Base-by-base conservation (phyloP, 2,329 filamentous ascomycete genomes). In the Chaetomium sp. region DNA sequence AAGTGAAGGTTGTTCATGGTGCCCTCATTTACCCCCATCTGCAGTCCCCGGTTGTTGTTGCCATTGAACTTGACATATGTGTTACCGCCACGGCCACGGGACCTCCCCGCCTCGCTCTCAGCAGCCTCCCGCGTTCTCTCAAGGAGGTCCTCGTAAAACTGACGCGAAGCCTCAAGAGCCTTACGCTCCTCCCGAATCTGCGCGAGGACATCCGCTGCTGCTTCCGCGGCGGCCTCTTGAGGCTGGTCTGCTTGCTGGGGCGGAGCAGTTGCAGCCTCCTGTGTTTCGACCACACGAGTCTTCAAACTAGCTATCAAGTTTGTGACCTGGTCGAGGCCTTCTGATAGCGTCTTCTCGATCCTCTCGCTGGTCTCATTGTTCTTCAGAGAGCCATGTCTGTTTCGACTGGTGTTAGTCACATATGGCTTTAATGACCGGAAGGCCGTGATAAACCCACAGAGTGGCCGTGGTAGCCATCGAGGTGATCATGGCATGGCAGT, bases 401-500 rank as follows among this genome's bases (percentile, higher is more conserved):
- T 42, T 42, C 16, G 38, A 6, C 16, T n/a, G 5, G 38, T 42
- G 16, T 42, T 42, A 42, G 16, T 42, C 16, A n/a, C 19, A 5
- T 19, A 29, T 7, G 16, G 4, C 7, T 42, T 42, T 6, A 42
- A 16, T 6, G 5, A 16, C 16, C 38, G 5, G 16, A n/a, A 19
- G n/a, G 16, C 38, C 5, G 16, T 42, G 2, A 19, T 42, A 62
- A 62, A 71, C 65, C 67, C 67, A 76, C 72, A 77, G 71, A 59
- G 73, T 75, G 49, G 71, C 74, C 67, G 74, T 70, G 63, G 71
- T 67, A 25, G 74, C 73, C 33, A 72, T 68, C 27, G 67, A 67
- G 65, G 70, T 75, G 47, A 76, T 71, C 21, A 72, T 69, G 56
- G 73, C 65, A 68, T 74, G 75, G 64, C 72, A 76, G 67, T 65